Percentiles rank a stretch among this genome's conserved stretches.
Evolutionary conservation across 352 stramenopile species (phyloP).

Genomic region (Phytophthora citrophthora): DNA sequence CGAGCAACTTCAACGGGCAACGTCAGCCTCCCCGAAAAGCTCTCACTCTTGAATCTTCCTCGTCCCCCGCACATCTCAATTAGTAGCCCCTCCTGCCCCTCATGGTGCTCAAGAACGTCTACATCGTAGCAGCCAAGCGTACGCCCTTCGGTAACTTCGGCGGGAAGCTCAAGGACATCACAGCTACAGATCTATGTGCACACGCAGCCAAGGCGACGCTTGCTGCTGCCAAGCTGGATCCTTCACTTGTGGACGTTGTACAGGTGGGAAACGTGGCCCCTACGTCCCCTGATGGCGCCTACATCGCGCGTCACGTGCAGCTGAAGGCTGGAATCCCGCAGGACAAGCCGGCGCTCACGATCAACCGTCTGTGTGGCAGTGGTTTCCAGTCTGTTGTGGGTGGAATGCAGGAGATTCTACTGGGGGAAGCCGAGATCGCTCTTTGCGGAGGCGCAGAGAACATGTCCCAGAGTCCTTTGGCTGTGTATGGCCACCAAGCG

Average conservation of each 20-base stretch:
- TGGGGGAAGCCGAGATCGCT: conserved; percentile 91
- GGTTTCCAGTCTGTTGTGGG: conserved; percentile 97
- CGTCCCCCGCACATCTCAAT: not conserved
- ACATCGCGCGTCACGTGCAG: conserved; percentile 95
- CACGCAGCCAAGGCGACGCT: conserved; percentile 89
- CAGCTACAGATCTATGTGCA: conserved; percentile 92
- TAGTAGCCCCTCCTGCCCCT: not conserved
- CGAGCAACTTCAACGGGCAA: conserved; percentile 22
- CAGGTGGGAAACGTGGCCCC: conserved; percentile 98
- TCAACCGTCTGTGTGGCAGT: conserved; percentile 97
- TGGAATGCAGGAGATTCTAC: conserved; percentile 90
- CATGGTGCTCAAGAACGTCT: conserved; percentile 88
- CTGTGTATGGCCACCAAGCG: conserved; percentile 91
- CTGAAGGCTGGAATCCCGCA: conserved; percentile 92
- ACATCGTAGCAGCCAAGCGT: conserved; percentile 96
- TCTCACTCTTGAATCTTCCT: conserved; percentile 28
- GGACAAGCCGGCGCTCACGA: conserved; percentile 93
- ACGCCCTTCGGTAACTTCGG: conserved; percentile 96
- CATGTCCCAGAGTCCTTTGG: conserved; percentile 96
- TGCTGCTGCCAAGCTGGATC: conserved; percentile 82
- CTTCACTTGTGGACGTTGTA: conserved; percentile 89
- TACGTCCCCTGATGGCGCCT: conserved; percentile 93
- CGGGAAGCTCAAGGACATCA: conserved; percentile 92
- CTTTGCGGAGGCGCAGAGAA: conserved; percentile 94
- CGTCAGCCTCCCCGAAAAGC: conserved; percentile 10